phyloP scores from a whole-genome alignment of 2,329 filamentous ascomycete species.

The Fusarium tuaranense region DNA sequence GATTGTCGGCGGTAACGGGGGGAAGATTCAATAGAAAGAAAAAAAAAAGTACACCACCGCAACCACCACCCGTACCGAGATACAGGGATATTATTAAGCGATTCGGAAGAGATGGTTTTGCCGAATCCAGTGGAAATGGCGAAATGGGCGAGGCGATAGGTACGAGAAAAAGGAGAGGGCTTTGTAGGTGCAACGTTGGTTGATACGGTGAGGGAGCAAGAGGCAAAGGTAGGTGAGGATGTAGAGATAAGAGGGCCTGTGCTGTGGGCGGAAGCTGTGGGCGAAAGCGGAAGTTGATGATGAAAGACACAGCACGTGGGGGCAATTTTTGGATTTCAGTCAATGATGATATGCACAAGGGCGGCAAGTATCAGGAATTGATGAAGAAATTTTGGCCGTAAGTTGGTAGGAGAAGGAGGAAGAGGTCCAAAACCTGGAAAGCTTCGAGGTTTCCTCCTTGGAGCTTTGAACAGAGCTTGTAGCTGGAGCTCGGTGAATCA shows the following conservation, averaged over 20 bases:
- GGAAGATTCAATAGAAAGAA: slow-evolving; percentile 14
- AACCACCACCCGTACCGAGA: slow-evolving; percentile 31
- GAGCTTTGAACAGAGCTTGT: background rate
- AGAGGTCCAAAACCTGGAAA: background rate
- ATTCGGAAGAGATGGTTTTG: slow-evolving; percentile 33
- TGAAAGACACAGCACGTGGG: slow-evolving; percentile 31
- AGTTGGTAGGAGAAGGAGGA: background rate
- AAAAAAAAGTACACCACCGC: slow-evolving; percentile 24
- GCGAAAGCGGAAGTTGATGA: slow-evolving; percentile 33
- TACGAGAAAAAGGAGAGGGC: slow-evolving; percentile 9
- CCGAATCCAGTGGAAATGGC: slow-evolving; percentile 32
- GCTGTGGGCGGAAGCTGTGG: slow-evolving; percentile 2
- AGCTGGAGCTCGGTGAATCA: slow-evolving; percentile 26
- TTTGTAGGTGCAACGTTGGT: slow-evolving; percentile 12
- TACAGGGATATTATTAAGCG: slow-evolving; percentile 33
- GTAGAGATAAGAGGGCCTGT: slow-evolving; percentile 31
- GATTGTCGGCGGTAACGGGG: slow-evolving; percentile 40
- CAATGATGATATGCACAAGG: slow-evolving; percentile 30
- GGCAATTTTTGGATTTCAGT: slow-evolving; percentile 25
- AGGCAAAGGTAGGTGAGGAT: slow-evolving; percentile 6
- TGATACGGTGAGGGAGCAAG: slow-evolving; percentile 21
- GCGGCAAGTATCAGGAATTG: slow-evolving; percentile 4
- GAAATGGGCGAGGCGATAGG: slow-evolving; percentile 2
- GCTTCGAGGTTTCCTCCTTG: background rate
- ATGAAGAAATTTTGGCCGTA: slow-evolving; percentile 12